phyloP scores from a whole-genome alignment of 495 filamentous ascomycete genomes.

The Neurospora sp. region DNA sequence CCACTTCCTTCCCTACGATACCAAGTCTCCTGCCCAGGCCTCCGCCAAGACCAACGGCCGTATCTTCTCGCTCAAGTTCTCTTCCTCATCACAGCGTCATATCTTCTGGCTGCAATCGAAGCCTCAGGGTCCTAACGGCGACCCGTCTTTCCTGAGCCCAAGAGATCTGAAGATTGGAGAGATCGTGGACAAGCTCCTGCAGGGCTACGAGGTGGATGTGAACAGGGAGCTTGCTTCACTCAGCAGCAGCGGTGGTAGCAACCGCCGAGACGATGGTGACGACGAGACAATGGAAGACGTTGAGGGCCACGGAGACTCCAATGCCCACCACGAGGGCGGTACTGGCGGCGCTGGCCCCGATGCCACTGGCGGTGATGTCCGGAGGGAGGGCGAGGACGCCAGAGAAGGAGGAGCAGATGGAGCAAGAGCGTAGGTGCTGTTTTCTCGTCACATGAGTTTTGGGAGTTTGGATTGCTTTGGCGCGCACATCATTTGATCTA shows the following conservation, averaged over 20 bases:
- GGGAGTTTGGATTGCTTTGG: slow-evolving; percentile 9
- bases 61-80: slow-evolving; percentile 89
- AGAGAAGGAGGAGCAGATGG: slow-evolving; percentile 92
- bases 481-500: background rate
- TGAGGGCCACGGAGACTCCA: slow-evolving; percentile 51
- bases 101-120: slow-evolving; percentile 96
- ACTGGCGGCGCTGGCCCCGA: slow-evolving; percentile 73
- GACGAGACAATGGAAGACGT: slow-evolving; percentile 83
- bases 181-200: slow-evolving; percentile 71
- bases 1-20: slow-evolving; percentile 69
- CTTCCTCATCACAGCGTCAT: slow-evolving; percentile 80
- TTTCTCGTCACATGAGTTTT: slow-evolving; percentile 22
- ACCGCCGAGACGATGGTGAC: slow-evolving; percentile 47
- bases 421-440: slow-evolving; percentile 94
- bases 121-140: slow-evolving; percentile 61
- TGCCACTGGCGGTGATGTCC: slow-evolving; percentile 80
- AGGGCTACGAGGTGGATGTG: slow-evolving; percentile 85
- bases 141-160: slow-evolving; percentile 67
- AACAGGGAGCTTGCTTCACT: slow-evolving; percentile 61
- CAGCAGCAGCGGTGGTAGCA: slow-evolving; percentile 51
- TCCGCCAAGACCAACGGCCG: slow-evolving; percentile 71
- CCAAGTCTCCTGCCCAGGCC: slow-evolving; percentile 33
- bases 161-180: slow-evolving; percentile 73
- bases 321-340: slow-evolving; percentile 47
- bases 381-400: slow-evolving; percentile 78